Percentiles rank a stretch among this genome's conserved stretches.
These are phyloP conservation scores for Tephrocybe sp. DNA, from an alignment of 768 basidiomycete species.

Conservation along the genomic window DNA sequence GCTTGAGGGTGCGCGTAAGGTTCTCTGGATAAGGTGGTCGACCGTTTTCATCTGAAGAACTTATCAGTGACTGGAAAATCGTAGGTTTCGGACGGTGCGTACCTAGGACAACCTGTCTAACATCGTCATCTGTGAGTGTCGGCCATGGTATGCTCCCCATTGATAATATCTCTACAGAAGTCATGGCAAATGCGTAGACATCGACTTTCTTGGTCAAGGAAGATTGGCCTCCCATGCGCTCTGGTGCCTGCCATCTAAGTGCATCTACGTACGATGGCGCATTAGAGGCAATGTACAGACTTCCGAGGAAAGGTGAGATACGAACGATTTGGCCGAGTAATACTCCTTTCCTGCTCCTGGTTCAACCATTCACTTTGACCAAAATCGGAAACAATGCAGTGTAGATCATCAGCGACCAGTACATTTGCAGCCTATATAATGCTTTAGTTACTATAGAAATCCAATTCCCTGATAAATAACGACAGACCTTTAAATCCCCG, in stretches of 20 bases:
- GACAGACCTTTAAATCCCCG: conserved; percentile 71
- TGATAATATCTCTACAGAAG: conserved; percentile 58
- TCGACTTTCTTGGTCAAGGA: conserved; percentile 49
- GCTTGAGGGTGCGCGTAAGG: background rate
- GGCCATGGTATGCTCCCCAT: conserved; percentile 63
- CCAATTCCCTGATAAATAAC: background rate
- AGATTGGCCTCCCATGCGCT: conserved; percentile 47
- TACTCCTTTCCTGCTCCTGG: conserved; percentile 58
- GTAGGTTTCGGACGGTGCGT: conserved; percentile 8
- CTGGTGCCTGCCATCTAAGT: conserved; percentile 69
- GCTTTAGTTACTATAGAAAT: background rate
- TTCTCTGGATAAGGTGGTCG: conserved; percentile 12
- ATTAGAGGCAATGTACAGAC: background rate
- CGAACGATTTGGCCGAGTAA: conserved; percentile 16
- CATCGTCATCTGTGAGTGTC: conserved; percentile 45
- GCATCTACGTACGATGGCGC: conserved; percentile 2
- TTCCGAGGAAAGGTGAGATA: background rate
- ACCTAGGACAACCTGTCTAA: conserved; percentile 52
- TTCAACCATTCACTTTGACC: conserved; percentile 75
- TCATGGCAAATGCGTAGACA: conserved; percentile 67
- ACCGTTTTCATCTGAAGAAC: conserved; percentile 4
- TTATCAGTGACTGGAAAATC: background rate
- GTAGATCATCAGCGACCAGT: conserved; percentile 60
- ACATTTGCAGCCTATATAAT: conserved; percentile 62
- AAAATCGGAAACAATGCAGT: conserved; percentile 77